A percentile compares a stretch with the other conserved stretches of the same genome.
Evolutionary conservation across 371 early-diverging fungal species (phyloP).

Genomic region (Mortierella sp.): DNA sequence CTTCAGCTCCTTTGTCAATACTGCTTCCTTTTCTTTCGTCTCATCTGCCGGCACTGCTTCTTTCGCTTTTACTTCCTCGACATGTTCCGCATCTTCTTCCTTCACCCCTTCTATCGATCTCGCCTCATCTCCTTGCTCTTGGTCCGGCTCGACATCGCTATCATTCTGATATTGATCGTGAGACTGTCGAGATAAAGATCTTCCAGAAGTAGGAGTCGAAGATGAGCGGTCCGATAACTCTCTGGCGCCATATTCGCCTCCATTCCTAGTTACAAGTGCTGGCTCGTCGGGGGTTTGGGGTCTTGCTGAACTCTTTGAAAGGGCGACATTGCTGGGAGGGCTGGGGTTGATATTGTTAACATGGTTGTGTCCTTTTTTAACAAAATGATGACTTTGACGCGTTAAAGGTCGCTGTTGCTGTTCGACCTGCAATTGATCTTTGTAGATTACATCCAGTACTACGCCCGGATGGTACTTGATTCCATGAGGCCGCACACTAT

Average conservation of each 20-base stretch:
- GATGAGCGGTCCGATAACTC: neutral
- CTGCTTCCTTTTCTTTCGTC: too few relatives aligned
- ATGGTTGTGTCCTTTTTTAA: neutral
- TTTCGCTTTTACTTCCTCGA: neutral
- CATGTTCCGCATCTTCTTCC: neutral
- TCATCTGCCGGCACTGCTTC: neutral
- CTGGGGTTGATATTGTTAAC: neutral
- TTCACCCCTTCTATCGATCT: neutral
- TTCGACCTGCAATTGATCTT: neutral
- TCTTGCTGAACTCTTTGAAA: neutral
- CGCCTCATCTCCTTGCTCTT: neutral
- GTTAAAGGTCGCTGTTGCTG: neutral
- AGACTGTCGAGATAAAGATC: neutral
- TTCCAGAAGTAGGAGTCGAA: neutral
- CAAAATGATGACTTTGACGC: neutral
- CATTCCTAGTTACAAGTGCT: neutral
- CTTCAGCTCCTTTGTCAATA: too few relatives aligned
- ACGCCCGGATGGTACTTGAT: slow-evolving; percentile 35
- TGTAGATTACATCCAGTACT: slow-evolving; percentile 36
- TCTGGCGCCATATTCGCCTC: neutral
- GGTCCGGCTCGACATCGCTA: neutral
- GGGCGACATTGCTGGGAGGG: neutral
- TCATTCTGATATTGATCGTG: neutral
- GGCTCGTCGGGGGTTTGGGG: neutral
- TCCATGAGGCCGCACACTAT: slow-evolving; percentile 45